Percentiles rank a stretch among this genome's conserved stretches.
phyloP scores from a whole-genome alignment of 2,329 filamentous ascomycete species.

The Cladosporium oxysporum region DNA sequence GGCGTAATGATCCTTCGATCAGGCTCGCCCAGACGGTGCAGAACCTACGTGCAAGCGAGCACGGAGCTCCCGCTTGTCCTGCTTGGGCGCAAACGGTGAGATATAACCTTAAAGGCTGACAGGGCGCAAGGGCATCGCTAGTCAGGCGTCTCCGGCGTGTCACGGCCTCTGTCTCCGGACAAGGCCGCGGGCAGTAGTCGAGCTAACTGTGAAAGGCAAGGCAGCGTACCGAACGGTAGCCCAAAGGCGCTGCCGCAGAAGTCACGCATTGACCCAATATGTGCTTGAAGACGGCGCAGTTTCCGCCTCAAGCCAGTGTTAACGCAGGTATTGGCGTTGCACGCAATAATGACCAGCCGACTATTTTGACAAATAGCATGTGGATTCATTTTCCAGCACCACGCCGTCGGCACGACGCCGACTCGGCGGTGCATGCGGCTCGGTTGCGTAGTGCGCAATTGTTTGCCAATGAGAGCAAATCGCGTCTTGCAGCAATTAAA shows the following conservation, averaged over 20 bases:
- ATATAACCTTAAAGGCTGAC: conserved; percentile 1
- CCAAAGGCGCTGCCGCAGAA: background rate
- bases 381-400: background rate
- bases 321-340: background rate
- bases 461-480: background rate
- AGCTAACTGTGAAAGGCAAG: conserved; percentile 1
- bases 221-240: background rate
- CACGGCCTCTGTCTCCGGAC: no score
- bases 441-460: background rate
- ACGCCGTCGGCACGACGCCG: background rate
- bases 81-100: background rate
- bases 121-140: background rate
- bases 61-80: background rate
- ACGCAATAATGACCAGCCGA: background rate
- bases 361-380: background rate
- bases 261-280: background rate
- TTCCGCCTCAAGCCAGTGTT: background rate
- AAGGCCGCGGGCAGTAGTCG: background rate
- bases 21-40: background rate
- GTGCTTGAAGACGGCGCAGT: background rate
- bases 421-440: background rate
- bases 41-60: background rate
- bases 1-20: conserved; percentile 20
- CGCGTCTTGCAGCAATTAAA: background rate
- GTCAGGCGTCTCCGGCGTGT: background rate